Evolutionary conservation across 73 alveolate species (phyloP), one percentile per base, ranked within the genome.

Genomic region (Paramecium biaurelia): DNA sequence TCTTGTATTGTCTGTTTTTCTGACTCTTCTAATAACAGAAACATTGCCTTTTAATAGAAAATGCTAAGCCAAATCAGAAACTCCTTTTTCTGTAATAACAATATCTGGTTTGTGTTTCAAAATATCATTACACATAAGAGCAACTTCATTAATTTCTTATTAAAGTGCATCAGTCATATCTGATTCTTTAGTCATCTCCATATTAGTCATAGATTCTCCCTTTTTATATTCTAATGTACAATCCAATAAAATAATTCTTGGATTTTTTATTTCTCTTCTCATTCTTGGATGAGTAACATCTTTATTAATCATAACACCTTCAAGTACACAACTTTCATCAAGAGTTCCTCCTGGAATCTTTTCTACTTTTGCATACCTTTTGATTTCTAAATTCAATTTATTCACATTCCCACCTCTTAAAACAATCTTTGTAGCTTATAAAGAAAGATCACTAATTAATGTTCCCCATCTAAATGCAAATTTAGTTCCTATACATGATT

Each of bases 221-320:
- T 97, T 98, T 95, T 98, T 98, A 94, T 98, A 98, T 96, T 98
- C 99, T 10, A 98, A 98, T 10, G 99, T 96, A 97, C 99, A 98
- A 94, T 98, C 99, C 26, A 98, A 96, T 85, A 98, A 92, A 21
- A 98, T 98, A 42, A 98, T 98, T 95, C 99, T 95, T 24, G 99
- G 99, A 96, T 98, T 98, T 58, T 86, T 90, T 76, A 98, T 97
- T 28, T 47, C 93, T 53, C 99, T 95, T 92, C 99, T 94, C 99
- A 98, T 98, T 85, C 97, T 96, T 41, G 99, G 99, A 96, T 98
- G 99, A 30, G 99, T 98, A 35, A 98, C 99, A 94, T 98, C 99
- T 95, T 98, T 98, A 96, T 98, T 98, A 96, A 98, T 95, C 99
- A 98, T 98, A 59, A 98, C 99, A 24, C 99, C 99, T 88, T 97